phyloP scores from a whole-genome alignment of 208 protist genomes.

The Trypanosoma brucei region DNA sequence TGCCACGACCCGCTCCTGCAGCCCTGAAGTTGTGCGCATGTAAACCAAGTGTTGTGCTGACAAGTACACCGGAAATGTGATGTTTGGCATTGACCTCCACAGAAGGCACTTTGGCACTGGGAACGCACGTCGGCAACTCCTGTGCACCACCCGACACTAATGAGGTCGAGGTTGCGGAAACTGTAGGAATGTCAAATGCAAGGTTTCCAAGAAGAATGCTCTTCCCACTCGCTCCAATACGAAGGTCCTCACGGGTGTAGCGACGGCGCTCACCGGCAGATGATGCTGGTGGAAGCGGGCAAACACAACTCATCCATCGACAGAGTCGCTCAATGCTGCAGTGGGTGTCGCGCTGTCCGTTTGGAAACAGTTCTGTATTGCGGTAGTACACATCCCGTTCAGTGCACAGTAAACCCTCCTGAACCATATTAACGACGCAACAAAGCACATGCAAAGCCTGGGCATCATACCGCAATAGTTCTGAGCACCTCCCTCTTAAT shows the following conservation, averaged over 20 bases:
- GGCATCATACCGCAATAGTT: slow-evolving; percentile 7
- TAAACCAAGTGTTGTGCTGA: slow-evolving; percentile 14
- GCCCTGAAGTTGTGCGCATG: slow-evolving; percentile 15
- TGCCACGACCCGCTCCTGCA: background rate
- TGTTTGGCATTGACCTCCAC: slow-evolving; percentile 10
- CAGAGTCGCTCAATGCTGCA: slow-evolving; percentile 18
- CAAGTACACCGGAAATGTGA: slow-evolving; percentile 16
- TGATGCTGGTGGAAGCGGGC: background rate
- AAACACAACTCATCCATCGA: slow-evolving; percentile 16
- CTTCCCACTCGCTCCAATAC: slow-evolving; percentile 21
- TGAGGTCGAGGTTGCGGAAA: background rate
- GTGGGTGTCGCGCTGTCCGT: slow-evolving; percentile 24
- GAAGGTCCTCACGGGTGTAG: slow-evolving; percentile 20
- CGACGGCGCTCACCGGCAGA: background rate
- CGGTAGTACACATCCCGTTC: slow-evolving; percentile 81
- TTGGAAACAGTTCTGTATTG: slow-evolving; percentile 45
- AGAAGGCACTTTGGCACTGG: background rate
- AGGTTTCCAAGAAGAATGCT: slow-evolving; percentile 19
- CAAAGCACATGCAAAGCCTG: slow-evolving; percentile 18
- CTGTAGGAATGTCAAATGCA: slow-evolving; percentile 15
- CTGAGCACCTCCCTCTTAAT: background rate
- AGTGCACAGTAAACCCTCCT: slow-evolving; percentile 35
- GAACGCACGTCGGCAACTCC: background rate
- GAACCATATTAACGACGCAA: slow-evolving; percentile 17
- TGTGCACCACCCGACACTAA: background rate